A percentile compares a stretch with the other conserved stretches of the same genome.
phyloP scores from a whole-genome alignment of 352 stramenopile genomes.

The Phytopythium aichiense region DNA sequence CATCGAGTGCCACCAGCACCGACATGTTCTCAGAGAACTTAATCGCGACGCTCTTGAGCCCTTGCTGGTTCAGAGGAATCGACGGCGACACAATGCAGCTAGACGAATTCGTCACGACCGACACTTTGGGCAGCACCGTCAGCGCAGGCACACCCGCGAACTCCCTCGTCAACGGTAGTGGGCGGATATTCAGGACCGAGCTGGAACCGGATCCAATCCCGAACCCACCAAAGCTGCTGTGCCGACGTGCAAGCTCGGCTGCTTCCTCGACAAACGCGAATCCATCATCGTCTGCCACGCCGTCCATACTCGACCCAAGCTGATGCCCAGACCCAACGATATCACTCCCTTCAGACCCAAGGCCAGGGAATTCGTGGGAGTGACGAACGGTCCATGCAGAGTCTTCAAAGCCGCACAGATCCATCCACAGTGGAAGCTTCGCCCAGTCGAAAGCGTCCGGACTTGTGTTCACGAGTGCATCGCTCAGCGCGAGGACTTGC shows the following conservation, averaged over 20 bases:
- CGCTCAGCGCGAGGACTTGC: conserved; percentile 67
- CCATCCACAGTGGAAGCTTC: conserved; percentile 54
- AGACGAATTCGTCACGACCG: conserved; percentile 28
- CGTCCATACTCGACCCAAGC: conserved; percentile 1
- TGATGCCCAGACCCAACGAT: not conserved
- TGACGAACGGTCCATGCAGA: not conserved
- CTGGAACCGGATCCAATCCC: conserved; percentile 20
- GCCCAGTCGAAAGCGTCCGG: conserved; percentile 36
- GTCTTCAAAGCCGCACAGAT: conserved; percentile 59
- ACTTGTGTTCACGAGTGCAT: conserved; percentile 44
- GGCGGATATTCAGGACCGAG: conserved; percentile 31
- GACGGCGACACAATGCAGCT: conserved; percentile 58
- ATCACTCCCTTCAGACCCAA: not conserved
- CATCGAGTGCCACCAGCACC: conserved; percentile 67
- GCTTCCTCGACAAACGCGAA: conserved; percentile 82
- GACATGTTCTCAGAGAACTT: conserved; percentile 86
- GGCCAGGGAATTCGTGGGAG: not conserved
- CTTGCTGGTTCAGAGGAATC: conserved; percentile 55
- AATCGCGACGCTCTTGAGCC: conserved; percentile 56
- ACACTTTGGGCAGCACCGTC: conserved; percentile 58
- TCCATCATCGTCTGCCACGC: conserved; percentile 48
- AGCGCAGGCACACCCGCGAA: conserved; percentile 39
- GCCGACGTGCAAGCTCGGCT: conserved; percentile 44
- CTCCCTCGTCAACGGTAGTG: conserved; percentile 42
- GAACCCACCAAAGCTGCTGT: conserved; percentile 58